Evolutionary conservation across 1,139 yeast species (phyloP), one percentile per base, ranked within the genome.

Genomic region (Suhomyces guaymorum): DNA sequence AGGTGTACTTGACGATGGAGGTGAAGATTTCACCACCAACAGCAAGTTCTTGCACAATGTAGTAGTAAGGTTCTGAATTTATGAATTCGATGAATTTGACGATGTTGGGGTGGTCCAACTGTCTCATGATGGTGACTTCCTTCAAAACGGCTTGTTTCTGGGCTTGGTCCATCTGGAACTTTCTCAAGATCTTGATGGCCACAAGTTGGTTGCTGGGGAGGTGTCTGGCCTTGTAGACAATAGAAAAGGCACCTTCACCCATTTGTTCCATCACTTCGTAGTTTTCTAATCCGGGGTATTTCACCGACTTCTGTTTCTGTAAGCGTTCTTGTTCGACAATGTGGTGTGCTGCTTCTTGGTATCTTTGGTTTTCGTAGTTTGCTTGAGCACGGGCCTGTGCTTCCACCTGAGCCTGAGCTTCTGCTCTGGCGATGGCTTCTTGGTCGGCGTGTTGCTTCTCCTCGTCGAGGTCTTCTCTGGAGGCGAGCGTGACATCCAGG

Each of bases 181-280:
- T 77, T 38, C 80, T 63, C 39, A 77, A 70, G 32, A 77, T 70
- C 51, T 77, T 77, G 42, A 77, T 63, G n/a, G 61, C 61, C 14
- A 89, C 97, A 15, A 78, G 64, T 38, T 76, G 69, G 12, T 75
- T 56, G 2, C 66, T 46, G 2, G 53, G 48, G 9, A 64, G 44
- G 43, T 76, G 73, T 28, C 54, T 55, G 4, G 96, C 97, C 52
- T 83, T 83, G 57, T 81, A 80, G 2, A 88, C 96, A 31, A 85
- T 81, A 13, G 94, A 89, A 59, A 92, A 92, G 0, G 98, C 94
- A 7, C 98, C 98, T 58, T 90, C 95, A 2, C 97, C 53, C 49
- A 49, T 63, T 39, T 70, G 70, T 15, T 69, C 75, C 39, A 70
- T 43, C 31, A 76, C 61, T 30, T 57, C 54, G 52, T 73, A 79